These are phyloP conservation scores for Podaxis pistillaris DNA, from an alignment of 768 basidiomycete genomes.

Conservation along the genomic window DNA sequence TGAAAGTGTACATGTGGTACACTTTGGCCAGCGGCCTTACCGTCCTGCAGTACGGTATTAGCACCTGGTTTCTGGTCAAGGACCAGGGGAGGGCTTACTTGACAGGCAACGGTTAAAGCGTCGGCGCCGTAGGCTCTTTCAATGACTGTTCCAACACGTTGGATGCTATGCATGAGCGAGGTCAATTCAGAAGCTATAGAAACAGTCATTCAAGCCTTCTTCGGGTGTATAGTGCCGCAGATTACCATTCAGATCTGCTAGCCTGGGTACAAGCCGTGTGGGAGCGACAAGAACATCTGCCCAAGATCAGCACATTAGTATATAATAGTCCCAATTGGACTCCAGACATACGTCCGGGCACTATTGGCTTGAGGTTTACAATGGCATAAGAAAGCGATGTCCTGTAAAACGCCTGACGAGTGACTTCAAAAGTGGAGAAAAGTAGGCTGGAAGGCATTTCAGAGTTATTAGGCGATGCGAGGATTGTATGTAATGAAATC, in stretches of 20 bases:
- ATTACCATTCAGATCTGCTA: slow-evolving; percentile 53
- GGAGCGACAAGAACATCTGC: slow-evolving; percentile 66
- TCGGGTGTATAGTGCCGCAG: neutral
- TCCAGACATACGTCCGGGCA: slow-evolving; percentile 78
- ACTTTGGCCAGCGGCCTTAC: slow-evolving; percentile 73
- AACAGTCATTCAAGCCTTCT: neutral
- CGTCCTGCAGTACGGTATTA: slow-evolving; percentile 55
- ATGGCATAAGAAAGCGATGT: slow-evolving; percentile 74
- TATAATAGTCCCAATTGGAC: neutral
- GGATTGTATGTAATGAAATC: neutral
- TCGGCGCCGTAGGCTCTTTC: slow-evolving; percentile 83
- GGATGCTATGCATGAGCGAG: slow-evolving; percentile 79
- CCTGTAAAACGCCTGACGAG: slow-evolving; percentile 72
- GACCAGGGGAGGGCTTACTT: slow-evolving; percentile 44
- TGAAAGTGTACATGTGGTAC: slow-evolving; percentile 98
- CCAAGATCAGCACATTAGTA: neutral
- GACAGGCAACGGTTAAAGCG: slow-evolving; percentile 84
- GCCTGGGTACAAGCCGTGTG: slow-evolving; percentile 50
- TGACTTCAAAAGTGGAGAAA: slow-evolving; percentile 81
- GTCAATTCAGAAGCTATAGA: slow-evolving; percentile 60
- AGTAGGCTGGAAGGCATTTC: slow-evolving; percentile 40
- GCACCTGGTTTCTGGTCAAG: neutral
- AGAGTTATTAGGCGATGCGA: neutral
- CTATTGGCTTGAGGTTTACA: slow-evolving; percentile 93
- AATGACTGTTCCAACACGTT: slow-evolving; percentile 74